Evolutionary conservation across 1,284 basidiomycete genomes (phyloP), one percentile per base, ranked within the genome.

Genomic region (Dichomitus squalens): DNA sequence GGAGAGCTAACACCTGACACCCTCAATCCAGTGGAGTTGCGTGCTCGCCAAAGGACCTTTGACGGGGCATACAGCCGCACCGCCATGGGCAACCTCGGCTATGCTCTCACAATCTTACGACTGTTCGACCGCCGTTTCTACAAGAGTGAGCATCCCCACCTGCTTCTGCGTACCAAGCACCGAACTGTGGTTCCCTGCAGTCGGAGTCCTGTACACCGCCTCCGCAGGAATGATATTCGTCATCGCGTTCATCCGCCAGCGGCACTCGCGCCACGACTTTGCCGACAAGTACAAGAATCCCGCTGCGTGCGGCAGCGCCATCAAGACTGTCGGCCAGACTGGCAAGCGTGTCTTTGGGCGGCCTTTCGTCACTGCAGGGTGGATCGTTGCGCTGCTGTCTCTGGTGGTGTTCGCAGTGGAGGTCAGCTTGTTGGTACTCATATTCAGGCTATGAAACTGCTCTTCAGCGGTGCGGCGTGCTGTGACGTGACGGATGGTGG

Each of bases 351-450:
- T 88, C 7, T 90, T 86, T 64, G 90, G 90, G 0, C 77, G 88
- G 21, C 89, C 90, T 12, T 93, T 92, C 68, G 71, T 87, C n/a
- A 92, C 91, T 0, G 89, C 92, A 12, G 92, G 92, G 5, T 83
- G 86, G 77, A 84, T 87, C 49, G 87, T 91, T 1, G 61, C 90
- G 1, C 73, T 78, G 7, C 83, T 93, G 6, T 79, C 87, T 0
- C 65, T 76, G 7, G 76, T 90, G 4, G 89, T 93, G 0, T 81
- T 82, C 2, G 72, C 75, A 0, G 81, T 88, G 9, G 90, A 93
- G 68, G 73, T 92, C 50, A 81, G 76, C 0, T 73, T 93, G 36
- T 69, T 93, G 16, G 80, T 83, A 4, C 77, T 93, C 33, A 62
- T 68, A 5, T 59, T 67, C 48, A 56, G 55, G 31, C 21, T 64